Conservation (phyloP, 805 yeast species). For the Ogataea methanolica region DNA sequence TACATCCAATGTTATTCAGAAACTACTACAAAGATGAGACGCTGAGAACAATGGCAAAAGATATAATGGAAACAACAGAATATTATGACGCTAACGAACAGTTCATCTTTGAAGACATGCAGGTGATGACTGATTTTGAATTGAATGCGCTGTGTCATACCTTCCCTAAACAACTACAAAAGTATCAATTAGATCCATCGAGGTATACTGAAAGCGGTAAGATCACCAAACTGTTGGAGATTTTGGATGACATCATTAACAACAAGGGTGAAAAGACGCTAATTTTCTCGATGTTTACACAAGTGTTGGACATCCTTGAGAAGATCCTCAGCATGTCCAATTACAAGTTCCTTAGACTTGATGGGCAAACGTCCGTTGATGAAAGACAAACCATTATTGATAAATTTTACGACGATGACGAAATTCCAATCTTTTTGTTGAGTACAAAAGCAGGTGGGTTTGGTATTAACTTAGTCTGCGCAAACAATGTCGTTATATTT, state of each 20-base stretch:
- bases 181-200: slow-evolving; percentile 47
- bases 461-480: slow-evolving; percentile 94
- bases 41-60: slow-evolving; percentile 64
- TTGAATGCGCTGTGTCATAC: slow-evolving; percentile 67
- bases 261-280: slow-evolving; percentile 64
- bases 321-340: slow-evolving; percentile 57
- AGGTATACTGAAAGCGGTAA: slow-evolving; percentile 70
- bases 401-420: slow-evolving; percentile 73
- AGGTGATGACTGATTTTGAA: slow-evolving; percentile 90
- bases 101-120: slow-evolving; percentile 90
- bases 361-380: slow-evolving; percentile 93
- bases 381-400: slow-evolving; percentile 90
- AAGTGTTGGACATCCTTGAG: slow-evolving; percentile 84
- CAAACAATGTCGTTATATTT: slow-evolving; percentile 84
- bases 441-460: slow-evolving; percentile 99
- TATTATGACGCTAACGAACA: slow-evolving; percentile 71
- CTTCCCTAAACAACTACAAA: slow-evolving; percentile 61
- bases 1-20: slow-evolving; percentile 88
- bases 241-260: slow-evolving; percentile 53
- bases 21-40: slow-evolving; percentile 49
- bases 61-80: slow-evolving; percentile 75
- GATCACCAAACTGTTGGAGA: slow-evolving; percentile 47
- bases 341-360: slow-evolving; percentile 76
- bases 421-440: slow-evolving; percentile 79
- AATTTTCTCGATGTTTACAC: slow-evolving; percentile 89